These are phyloP conservation scores for Solanum sejunctum DNA, from an alignment of 257 asterid species.

Conservation along the genomic window DNA sequence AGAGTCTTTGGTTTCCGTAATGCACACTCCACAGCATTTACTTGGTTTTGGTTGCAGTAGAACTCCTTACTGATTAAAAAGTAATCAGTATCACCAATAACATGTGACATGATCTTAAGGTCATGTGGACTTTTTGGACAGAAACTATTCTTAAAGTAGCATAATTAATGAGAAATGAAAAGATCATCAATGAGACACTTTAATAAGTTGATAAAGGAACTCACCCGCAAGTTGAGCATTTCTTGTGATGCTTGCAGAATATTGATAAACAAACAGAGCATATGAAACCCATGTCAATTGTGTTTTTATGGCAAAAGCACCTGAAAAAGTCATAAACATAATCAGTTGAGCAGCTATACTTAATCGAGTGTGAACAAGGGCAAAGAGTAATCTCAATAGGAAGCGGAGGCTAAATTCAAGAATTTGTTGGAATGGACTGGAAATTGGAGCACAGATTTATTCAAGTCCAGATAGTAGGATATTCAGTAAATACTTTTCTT, in stretches of 20 bases:
- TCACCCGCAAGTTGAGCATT: constrained; percentile 93
- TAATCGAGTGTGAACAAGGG: not conserved
- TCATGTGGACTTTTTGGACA: not conserved
- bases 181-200: not conserved
- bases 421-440: not conserved
- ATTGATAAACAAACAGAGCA: constrained; percentile 91
- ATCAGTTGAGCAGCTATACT: not conserved
- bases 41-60: not conserved
- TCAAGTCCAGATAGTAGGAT: not conserved
- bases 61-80: not conserved
- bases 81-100: not conserved
- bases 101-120: not conserved
- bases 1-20: not conserved
- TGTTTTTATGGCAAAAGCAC: constrained; percentile 93
- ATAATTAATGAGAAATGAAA: not conserved
- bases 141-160: not conserved
- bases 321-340: constrained; percentile 19
- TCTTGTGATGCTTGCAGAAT: constrained; percentile 84
- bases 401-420: not conserved
- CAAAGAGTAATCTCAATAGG: not conserved
- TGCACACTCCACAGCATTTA: not conserved
- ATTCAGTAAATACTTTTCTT: not conserved
- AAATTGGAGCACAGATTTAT: not conserved
- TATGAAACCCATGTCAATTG: constrained; percentile 87
- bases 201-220: constrained; percentile 6